These are phyloP conservation scores for Dunaliella sp. DNA, from an alignment of 139 green algal species.

Conservation along the genomic window DNA sequence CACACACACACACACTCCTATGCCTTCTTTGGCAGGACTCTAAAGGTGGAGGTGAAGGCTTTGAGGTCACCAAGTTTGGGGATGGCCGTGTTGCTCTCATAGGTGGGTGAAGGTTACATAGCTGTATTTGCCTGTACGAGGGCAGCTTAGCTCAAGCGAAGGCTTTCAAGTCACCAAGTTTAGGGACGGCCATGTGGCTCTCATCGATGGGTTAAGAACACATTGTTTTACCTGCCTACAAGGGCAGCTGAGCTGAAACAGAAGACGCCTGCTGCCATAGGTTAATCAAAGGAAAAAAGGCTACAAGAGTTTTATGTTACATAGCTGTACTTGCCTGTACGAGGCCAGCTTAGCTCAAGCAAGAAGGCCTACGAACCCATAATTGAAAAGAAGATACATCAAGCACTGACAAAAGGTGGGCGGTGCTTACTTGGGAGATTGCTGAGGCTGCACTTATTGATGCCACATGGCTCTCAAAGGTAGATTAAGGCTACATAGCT, in stretches of 20 bases:
- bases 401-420: too few species aligned
- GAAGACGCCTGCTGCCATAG: neutral
- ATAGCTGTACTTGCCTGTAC: too few species aligned
- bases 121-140: neutral
- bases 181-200: neutral
- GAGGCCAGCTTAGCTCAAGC: too few species aligned
- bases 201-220: neutral
- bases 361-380: too few species aligned
- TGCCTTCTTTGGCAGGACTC: neutral
- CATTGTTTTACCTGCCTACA: neutral
- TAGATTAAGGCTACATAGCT: too few species aligned
- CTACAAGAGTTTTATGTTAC: too few species aligned
- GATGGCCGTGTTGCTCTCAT: slow-evolving; percentile 94
- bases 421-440: too few species aligned
- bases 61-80: slow-evolving; percentile 97
- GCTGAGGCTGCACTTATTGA: too few species aligned
- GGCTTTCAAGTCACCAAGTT: neutral
- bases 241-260: neutral
- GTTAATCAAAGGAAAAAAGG: neutral
- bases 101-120: too few species aligned
- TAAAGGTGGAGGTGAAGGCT: slow-evolving; percentile 73
- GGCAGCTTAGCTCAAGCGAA: neutral
- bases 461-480: too few species aligned
- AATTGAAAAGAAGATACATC: too few species aligned
- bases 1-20: slow-evolving; percentile 1